Conservation (phyloP, 192 early-diverging fungal species). For the Spizellomyces punctatus region DNA sequence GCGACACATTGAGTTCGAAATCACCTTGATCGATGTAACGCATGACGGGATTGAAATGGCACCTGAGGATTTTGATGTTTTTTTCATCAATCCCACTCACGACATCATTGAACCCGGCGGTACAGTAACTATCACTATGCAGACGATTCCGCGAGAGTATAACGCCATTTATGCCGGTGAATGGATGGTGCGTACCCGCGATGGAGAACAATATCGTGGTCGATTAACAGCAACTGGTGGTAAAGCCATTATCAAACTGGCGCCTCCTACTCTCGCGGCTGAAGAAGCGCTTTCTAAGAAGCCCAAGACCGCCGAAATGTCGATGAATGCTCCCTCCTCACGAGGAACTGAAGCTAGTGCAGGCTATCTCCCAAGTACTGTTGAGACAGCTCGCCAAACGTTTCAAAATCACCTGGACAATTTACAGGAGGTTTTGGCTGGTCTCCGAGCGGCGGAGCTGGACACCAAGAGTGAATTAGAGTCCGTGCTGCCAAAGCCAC, state of each 20-base stretch:
- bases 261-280: slow-evolving; percentile 36
- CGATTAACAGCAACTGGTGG: slow-evolving; percentile 51
- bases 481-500: slow-evolving; percentile 4
- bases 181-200: slow-evolving; percentile 50
- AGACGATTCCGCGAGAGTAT: slow-evolving; percentile 54
- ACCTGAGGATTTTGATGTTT: slow-evolving; percentile 59
- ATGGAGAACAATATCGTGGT: slow-evolving; percentile 59
- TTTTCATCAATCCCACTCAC: slow-evolving; percentile 54
- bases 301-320: slow-evolving; percentile 44
- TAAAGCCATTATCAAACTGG: slow-evolving; percentile 62
- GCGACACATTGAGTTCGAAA: slow-evolving; percentile 55
- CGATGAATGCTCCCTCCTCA: slow-evolving; percentile 2
- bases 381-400: slow-evolving; percentile 41
- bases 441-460: slow-evolving; percentile 54
- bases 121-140: slow-evolving; percentile 37
- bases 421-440: slow-evolving; percentile 55
- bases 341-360: slow-evolving; percentile 13
- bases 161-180: slow-evolving; percentile 42
- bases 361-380: slow-evolving; percentile 18
- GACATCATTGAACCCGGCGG: slow-evolving; percentile 47
- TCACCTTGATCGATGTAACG: slow-evolving; percentile 38
- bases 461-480: slow-evolving; percentile 32
- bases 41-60: slow-evolving; percentile 40
- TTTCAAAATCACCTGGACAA: slow-evolving; percentile 53
- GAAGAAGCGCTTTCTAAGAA: slow-evolving; percentile 23